Evolutionary conservation across 1,284 basidiomycete genomes (phyloP).

Genomic region (Psilocybe mexicana): DNA sequence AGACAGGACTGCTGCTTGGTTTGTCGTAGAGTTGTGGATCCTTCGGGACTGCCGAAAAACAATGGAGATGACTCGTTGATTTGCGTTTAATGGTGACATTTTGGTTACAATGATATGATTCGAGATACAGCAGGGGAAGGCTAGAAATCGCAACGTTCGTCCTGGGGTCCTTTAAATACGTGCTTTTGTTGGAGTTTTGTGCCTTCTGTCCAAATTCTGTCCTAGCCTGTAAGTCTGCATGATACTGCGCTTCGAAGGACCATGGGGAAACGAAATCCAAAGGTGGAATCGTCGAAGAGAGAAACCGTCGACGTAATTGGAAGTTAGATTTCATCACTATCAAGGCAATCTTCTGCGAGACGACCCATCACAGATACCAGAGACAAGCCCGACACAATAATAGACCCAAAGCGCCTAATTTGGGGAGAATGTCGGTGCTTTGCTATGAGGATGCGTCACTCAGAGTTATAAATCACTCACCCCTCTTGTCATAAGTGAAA

Average conservation of each 20-base stretch:
- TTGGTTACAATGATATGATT: background rate
- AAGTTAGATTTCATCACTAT: conserved; percentile 1
- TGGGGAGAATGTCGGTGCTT: conserved; percentile 8
- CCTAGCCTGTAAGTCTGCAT: background rate
- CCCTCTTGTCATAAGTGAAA: conserved; percentile 15
- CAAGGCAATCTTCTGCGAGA: background rate
- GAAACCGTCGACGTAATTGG: background rate
- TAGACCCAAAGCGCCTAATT: conserved; percentile 11
- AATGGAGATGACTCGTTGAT: conserved; percentile 18
- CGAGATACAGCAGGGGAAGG: background rate
- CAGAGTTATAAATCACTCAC: conserved; percentile 14
- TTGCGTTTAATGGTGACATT: conserved; percentile 19
- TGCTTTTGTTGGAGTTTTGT: background rate
- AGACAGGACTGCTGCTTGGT: conserved; percentile 21
- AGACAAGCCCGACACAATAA: conserved; percentile 2
- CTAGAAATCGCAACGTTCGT: background rate
- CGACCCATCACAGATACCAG: background rate
- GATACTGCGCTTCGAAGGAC: background rate
- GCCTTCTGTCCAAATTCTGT: background rate
- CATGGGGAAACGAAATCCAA: conserved; percentile 8
- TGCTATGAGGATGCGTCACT: conserved; percentile 6
- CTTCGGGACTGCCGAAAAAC: conserved; percentile 17
- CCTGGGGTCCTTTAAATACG: background rate
- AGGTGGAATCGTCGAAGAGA: conserved; percentile 6
- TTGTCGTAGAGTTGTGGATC: conserved; percentile 26